These are phyloP conservation scores for Plectranthus barbatus DNA, from an alignment of 257 asterid genomes.

Conservation along the genomic window DNA sequence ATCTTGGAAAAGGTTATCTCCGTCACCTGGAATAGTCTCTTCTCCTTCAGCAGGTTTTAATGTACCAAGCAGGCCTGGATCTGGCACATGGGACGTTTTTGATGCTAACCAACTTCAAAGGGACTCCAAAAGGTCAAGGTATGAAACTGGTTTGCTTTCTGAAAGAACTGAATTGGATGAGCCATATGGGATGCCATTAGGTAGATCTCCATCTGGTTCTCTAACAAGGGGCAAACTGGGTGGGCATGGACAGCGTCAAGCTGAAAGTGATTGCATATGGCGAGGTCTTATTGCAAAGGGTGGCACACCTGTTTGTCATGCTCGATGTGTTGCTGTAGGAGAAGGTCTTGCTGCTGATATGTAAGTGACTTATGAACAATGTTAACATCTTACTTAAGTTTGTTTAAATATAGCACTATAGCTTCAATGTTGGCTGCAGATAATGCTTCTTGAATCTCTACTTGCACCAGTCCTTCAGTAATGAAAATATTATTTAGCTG, in stretches of 20 bases:
- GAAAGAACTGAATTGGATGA: slow-evolving; percentile 46
- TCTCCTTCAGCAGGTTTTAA: slow-evolving; percentile 50
- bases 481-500: background rate
- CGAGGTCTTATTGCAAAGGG: slow-evolving; percentile 91
- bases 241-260: slow-evolving; percentile 38
- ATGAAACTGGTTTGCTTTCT: slow-evolving; percentile 40
- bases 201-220: slow-evolving; percentile 31
- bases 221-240: slow-evolving; percentile 24
- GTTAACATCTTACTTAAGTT: background rate
- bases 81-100: slow-evolving; percentile 62
- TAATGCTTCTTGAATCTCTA: slow-evolving; percentile 13
- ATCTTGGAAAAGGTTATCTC: slow-evolving; percentile 74
- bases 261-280: slow-evolving; percentile 70
- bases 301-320: slow-evolving; percentile 86
- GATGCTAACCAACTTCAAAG: slow-evolving; percentile 61
- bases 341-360: slow-evolving; percentile 56
- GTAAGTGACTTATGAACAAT: slow-evolving; percentile 41
- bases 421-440: background rate
- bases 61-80: slow-evolving; percentile 36
- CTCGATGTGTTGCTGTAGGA: slow-evolving; percentile 82
- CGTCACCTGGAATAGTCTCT: slow-evolving; percentile 51
- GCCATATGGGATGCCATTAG: slow-evolving; percentile 29
- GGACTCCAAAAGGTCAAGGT: slow-evolving; percentile 80
- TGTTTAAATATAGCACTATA: background rate
- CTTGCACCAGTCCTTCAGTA: background rate